Conservation (phyloP, 1,139 yeast genomes). For the Suhomyces maxii region DNA sequence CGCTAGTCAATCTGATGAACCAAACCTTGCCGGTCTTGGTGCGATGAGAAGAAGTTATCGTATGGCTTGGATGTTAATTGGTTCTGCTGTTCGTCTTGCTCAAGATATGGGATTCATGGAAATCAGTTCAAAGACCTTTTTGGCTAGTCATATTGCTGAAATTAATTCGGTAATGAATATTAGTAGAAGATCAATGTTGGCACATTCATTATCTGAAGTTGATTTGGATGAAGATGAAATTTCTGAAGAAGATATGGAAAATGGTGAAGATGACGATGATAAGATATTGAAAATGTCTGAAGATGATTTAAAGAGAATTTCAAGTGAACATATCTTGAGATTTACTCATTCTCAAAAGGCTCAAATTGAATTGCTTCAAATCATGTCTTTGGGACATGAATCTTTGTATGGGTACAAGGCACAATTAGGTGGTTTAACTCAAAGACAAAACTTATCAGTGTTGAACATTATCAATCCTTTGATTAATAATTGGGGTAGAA, state of each 20-base stretch:
- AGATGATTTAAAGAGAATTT: slow-evolving; percentile 34
- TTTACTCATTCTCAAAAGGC: slow-evolving; percentile 74
- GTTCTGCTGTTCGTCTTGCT: slow-evolving; percentile 81
- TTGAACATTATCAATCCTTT: slow-evolving; percentile 74
- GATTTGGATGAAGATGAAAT: slow-evolving; percentile 50
- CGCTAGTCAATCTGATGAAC: slow-evolving; percentile 34
- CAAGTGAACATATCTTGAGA: slow-evolving; percentile 27
- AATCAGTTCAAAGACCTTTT: slow-evolving; percentile 66
- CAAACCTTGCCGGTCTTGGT: slow-evolving; percentile 69
- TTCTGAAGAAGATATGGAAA: slow-evolving; percentile 33
- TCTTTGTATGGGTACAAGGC: slow-evolving; percentile 71
- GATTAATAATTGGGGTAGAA: slow-evolving; percentile 74
- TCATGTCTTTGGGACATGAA: slow-evolving; percentile 81
- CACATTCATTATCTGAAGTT: slow-evolving; percentile 64
- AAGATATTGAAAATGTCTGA: slow-evolving; percentile 37
- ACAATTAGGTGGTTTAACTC: slow-evolving; percentile 52
- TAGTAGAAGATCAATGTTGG: slow-evolving; percentile 66
- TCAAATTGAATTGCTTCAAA: slow-evolving; percentile 73
- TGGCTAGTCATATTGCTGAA: slow-evolving; percentile 85
- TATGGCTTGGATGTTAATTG: slow-evolving; percentile 93
- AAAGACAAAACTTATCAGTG: slow-evolving; percentile 69
- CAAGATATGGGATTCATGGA: slow-evolving; percentile 85
- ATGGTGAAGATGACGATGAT: slow-evolving; percentile 22
- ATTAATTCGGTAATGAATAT: slow-evolving; percentile 72
- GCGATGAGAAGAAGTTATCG: slow-evolving; percentile 86